Conservation (phyloP, 768 basidiomycete genomes). For the Pleurotus ostreatus region DNA sequence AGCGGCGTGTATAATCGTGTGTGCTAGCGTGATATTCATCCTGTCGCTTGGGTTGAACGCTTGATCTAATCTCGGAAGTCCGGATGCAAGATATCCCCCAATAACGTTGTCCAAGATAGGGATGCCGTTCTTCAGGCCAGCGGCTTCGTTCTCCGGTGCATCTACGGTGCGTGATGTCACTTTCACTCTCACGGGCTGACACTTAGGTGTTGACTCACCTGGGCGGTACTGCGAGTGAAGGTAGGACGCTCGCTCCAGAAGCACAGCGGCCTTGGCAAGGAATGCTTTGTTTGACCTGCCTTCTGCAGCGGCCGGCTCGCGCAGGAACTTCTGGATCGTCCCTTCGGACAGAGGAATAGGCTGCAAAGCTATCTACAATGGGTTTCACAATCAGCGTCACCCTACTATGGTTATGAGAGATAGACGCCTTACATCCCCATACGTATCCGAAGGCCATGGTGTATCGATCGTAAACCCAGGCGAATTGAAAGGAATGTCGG, state of each 20-base stretch:
- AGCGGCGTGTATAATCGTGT: neutral
- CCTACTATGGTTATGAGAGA: neutral
- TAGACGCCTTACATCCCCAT: slow-evolving; percentile 15
- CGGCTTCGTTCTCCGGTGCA: neutral
- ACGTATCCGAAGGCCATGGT: slow-evolving; percentile 29
- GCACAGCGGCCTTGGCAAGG: slow-evolving; percentile 26
- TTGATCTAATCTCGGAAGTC: neutral
- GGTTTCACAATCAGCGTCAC: too few species aligned
- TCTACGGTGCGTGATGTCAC: neutral
- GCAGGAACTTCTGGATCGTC: slow-evolving; percentile 25
- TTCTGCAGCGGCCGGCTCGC: slow-evolving; percentile 16
- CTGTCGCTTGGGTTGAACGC: neutral
- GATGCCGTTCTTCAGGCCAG: neutral
- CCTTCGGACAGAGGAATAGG: slow-evolving; percentile 11
- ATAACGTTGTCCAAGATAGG: neutral
- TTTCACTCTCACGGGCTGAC: neutral
- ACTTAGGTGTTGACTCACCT: slow-evolving; percentile 3
- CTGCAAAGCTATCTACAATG: neutral
- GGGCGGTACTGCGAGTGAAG: slow-evolving; percentile 12
- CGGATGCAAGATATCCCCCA: neutral
- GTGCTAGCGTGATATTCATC: neutral
- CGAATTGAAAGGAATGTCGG: slow-evolving; percentile 36
- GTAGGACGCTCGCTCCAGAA: slow-evolving; percentile 27
- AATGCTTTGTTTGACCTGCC: slow-evolving; percentile 21
- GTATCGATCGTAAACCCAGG: slow-evolving; percentile 26